These are phyloP conservation scores for Acacia pycnantha DNA, from an alignment of 331 rosid genomes.

Conservation along the genomic window DNA sequence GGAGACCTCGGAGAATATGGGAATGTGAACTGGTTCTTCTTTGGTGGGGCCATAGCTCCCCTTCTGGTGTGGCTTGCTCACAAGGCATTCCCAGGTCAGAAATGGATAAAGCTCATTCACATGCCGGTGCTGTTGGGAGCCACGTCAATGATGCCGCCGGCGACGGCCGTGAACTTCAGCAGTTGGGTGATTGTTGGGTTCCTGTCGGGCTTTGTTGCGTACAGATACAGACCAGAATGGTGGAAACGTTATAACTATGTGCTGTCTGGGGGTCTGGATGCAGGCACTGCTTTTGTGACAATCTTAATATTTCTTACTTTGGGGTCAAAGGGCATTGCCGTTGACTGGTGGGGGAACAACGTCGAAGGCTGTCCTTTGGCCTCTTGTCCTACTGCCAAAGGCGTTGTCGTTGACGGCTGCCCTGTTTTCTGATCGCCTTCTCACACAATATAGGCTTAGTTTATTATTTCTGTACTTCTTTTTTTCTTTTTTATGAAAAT, in stretches of 20 bases:
- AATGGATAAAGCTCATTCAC: slow-evolving; percentile 61
- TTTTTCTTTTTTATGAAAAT: too few relatives aligned
- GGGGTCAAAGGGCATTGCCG: slow-evolving; percentile 34
- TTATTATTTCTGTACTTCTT: background rate
- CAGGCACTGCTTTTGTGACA: slow-evolving; percentile 83
- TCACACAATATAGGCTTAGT: background rate
- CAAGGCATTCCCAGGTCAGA: slow-evolving; percentile 54
- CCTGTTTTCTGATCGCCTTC: slow-evolving; percentile 39
- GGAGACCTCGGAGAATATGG: slow-evolving; percentile 76
- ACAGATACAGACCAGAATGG: slow-evolving; percentile 47
- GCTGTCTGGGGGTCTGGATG: slow-evolving; percentile 78
- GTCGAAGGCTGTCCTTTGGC: slow-evolving; percentile 79
- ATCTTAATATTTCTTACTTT: slow-evolving; percentile 58
- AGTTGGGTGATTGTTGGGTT: slow-evolving; percentile 71
- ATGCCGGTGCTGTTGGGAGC: slow-evolving; percentile 77
- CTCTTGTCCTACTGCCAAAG: slow-evolving; percentile 68
- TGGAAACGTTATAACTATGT: slow-evolving; percentile 79
- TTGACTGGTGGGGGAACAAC: slow-evolving; percentile 73
- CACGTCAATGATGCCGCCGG: slow-evolving; percentile 81
- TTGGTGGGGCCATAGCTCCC: slow-evolving; percentile 73
- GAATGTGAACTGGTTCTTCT: slow-evolving; percentile 64
- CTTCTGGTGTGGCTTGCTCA: slow-evolving; percentile 68
- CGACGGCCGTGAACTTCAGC: slow-evolving; percentile 63
- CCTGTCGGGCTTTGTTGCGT: slow-evolving; percentile 56
- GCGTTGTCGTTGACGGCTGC: slow-evolving; percentile 52